Evolutionary conservation across 2,329 filamentous ascomycete species (phyloP).

Genomic region (Chrysosporium keratinophilum): DNA sequence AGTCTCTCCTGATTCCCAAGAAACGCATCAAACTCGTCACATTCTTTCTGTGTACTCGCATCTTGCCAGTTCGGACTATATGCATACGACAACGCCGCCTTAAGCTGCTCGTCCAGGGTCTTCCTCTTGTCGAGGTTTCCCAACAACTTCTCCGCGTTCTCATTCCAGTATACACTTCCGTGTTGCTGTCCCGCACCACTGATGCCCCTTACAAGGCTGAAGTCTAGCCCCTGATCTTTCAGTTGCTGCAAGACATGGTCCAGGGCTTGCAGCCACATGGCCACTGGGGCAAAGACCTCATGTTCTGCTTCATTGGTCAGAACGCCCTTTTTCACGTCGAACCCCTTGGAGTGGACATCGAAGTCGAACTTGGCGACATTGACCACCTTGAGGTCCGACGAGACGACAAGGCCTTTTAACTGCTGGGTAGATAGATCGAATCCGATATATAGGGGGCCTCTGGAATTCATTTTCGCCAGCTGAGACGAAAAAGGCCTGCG

Average conservation of each 20-base stretch:
- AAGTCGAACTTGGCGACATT: constrained; percentile 91
- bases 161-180: constrained; percentile 88
- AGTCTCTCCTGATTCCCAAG: constrained; percentile 58
- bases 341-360: constrained; percentile 68
- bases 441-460: constrained; percentile 66
- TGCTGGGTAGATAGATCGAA: constrained; percentile 97
- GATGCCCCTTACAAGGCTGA: constrained; percentile 65
- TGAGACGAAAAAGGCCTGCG: too few relatives aligned
- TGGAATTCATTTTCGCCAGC: constrained; percentile 9
- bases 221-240: constrained; percentile 57
- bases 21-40: constrained; percentile 70
- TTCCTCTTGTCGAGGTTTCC: constrained; percentile 49
- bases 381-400: constrained; percentile 67
- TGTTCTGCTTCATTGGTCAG: constrained; percentile 68
- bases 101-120: constrained; percentile 62
- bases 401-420: constrained; percentile 83
- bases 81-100: constrained; percentile 64
- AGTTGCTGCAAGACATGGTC: constrained; percentile 73
- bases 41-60: constrained; percentile 84
- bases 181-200: constrained; percentile 95
- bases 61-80: constrained; percentile 98
- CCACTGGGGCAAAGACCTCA: constrained; percentile 86
- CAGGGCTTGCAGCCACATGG: constrained; percentile 87
- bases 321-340: constrained; percentile 81
- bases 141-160: constrained; percentile 56